phyloP scores from a whole-genome alignment of 192 early-diverging fungal genomes.

The Backusella mclennaniae region DNA sequence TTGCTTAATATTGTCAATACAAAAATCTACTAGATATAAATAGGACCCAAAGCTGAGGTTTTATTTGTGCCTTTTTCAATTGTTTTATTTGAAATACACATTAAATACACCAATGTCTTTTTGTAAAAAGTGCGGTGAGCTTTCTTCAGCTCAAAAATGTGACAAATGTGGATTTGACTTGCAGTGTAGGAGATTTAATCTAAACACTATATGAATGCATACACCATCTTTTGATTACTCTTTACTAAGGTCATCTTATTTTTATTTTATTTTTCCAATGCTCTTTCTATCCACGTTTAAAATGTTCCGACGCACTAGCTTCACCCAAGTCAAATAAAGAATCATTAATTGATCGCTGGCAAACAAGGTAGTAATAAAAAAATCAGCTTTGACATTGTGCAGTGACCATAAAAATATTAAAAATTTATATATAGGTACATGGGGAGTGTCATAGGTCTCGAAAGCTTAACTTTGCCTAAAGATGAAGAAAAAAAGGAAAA shows the following conservation, averaged over 20 bases:
- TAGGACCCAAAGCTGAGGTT: background rate
- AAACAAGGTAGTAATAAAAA: slow-evolving; percentile 19
- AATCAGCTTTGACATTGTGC: background rate
- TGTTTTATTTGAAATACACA: background rate
- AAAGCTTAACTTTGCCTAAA: background rate
- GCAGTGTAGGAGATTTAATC: background rate
- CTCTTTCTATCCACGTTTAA: background rate
- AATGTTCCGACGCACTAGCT: slow-evolving; percentile 2
- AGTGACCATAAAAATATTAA: background rate
- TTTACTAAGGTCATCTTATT: background rate
- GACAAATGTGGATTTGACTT: background rate
- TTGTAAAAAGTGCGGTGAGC: slow-evolving; percentile 12
- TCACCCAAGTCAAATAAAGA: background rate
- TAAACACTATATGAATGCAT: background rate
- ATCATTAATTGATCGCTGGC: slow-evolving; percentile 25
- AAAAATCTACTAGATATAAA: background rate
- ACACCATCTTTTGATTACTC: background rate
- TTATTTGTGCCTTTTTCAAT: slow-evolving; percentile 1
- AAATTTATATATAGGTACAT: slow-evolving; percentile 5
- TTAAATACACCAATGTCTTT: background rate
- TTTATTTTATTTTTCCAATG: background rate
- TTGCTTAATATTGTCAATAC: slow-evolving; percentile 3
- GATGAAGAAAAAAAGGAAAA: background rate
- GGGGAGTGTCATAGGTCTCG: slow-evolving; percentile 14
- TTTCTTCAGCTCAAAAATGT: background rate